phyloP scores from a whole-genome alignment of 2,329 filamentous ascomycete genomes.

The Verticillium dahliae region DNA sequence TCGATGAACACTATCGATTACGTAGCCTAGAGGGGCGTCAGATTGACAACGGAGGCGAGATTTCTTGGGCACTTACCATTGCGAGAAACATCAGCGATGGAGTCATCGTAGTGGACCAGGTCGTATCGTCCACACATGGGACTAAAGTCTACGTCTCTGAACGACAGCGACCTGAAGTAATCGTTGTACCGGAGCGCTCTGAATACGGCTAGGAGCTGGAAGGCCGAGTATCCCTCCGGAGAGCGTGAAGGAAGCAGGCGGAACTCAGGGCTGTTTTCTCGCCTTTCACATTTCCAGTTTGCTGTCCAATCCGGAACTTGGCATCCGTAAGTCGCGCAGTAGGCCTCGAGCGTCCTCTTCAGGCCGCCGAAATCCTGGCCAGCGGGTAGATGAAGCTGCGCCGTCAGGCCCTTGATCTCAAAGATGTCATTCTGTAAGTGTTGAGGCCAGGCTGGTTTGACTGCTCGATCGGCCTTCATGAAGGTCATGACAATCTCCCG shows the following conservation, averaged over 20 bases:
- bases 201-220: slow-evolving; percentile 51
- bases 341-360: slow-evolving; percentile 47
- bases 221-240: slow-evolving; percentile 33
- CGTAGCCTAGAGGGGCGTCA: slow-evolving; percentile 3
- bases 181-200: slow-evolving; percentile 52
- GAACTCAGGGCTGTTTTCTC: slow-evolving; percentile 44
- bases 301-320: slow-evolving; percentile 45
- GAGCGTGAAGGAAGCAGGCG: slow-evolving; percentile 38
- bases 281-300: slow-evolving; percentile 37
- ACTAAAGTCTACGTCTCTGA: slow-evolving; percentile 44
- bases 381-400: slow-evolving; percentile 45
- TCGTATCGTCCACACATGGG: slow-evolving; percentile 33
- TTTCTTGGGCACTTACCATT: slow-evolving; percentile 31
- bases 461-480: slow-evolving; percentile 45
- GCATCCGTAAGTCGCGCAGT: slow-evolving; percentile 45
- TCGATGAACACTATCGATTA: slow-evolving; percentile 8
- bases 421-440: slow-evolving; percentile 48
- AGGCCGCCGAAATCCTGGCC: slow-evolving; percentile 50
- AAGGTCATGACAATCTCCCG: slow-evolving; percentile 47
- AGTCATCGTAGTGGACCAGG: slow-evolving; percentile 33
- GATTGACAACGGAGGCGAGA: not conserved
- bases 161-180: slow-evolving; percentile 52
- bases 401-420: slow-evolving; percentile 43
- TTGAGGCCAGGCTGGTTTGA: slow-evolving; percentile 54
- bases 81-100: slow-evolving; percentile 44